phyloP scores from a whole-genome alignment of 2,329 filamentous ascomycete species.

The Trichoderma breve region DNA sequence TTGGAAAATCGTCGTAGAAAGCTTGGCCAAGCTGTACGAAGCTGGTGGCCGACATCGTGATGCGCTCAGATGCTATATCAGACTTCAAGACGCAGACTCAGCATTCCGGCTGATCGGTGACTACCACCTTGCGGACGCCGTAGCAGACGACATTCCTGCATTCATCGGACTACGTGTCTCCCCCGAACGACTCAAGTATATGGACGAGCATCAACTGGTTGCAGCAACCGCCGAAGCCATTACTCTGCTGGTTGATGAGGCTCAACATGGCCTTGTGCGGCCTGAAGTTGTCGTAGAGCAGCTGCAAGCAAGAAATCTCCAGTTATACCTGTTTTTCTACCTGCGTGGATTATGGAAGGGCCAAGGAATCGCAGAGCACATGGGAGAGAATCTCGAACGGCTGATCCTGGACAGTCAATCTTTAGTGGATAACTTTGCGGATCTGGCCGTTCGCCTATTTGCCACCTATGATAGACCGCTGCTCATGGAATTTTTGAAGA shows the following conservation, averaged over 20 bases:
- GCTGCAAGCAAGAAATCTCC: conserved; percentile 63
- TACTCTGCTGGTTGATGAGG: conserved; percentile 83
- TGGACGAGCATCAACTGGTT: conserved; percentile 69
- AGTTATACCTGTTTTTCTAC: conserved; percentile 88
- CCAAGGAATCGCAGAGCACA: conserved; percentile 58
- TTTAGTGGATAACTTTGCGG: conserved; percentile 81
- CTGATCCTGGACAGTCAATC: conserved; percentile 59
- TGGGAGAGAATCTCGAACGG: conserved; percentile 54
- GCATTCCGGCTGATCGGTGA: conserved; percentile 84
- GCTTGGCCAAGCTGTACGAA: conserved; percentile 80
- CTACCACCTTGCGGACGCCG: conserved; percentile 83
- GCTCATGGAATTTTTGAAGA: conserved; percentile 82
- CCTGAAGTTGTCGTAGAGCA: conserved; percentile 77
- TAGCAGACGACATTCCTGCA: conserved; percentile 84
- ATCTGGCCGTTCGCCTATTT: conserved; percentile 83
- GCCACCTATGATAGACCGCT: conserved; percentile 76
- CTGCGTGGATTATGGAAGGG: conserved; percentile 82
- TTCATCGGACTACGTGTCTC: conserved; percentile 86
- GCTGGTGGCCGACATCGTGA: conserved; percentile 78
- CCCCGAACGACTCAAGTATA: conserved; percentile 62
- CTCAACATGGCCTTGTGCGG: conserved; percentile 80
- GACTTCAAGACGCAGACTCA: conserved; percentile 85
- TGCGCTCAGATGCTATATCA: conserved; percentile 85
- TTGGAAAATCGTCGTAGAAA: conserved; percentile 86
- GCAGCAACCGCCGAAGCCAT: conserved; percentile 80